These are phyloP conservation scores for Mycena rebaudengoi DNA, from an alignment of 768 basidiomycete species.

Conservation along the genomic window DNA sequence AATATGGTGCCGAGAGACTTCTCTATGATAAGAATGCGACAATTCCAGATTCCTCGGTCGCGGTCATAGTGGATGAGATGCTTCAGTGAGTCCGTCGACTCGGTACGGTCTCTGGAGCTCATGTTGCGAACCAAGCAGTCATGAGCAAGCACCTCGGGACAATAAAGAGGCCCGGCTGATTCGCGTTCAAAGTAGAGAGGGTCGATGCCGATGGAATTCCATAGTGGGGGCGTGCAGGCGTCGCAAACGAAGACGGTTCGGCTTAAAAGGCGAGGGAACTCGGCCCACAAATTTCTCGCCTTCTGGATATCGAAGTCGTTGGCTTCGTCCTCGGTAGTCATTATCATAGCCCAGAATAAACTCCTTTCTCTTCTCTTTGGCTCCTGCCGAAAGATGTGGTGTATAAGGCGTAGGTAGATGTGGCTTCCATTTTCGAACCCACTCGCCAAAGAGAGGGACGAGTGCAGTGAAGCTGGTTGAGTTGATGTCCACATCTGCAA, in stretches of 20 bases:
- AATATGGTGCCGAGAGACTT: constrained; percentile 5
- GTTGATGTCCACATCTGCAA: neutral
- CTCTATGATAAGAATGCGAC: constrained; percentile 9
- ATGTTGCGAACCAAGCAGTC: constrained; percentile 1
- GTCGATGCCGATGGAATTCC: neutral
- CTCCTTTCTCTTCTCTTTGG: neutral
- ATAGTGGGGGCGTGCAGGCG: neutral
- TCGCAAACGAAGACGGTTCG: neutral
- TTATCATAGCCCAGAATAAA: neutral
- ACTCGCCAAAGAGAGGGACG: neutral
- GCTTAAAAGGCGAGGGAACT: neutral
- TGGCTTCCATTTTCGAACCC: neutral
- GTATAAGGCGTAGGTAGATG: neutral
- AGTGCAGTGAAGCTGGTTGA: neutral
- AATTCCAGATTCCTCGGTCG: constrained; percentile 4
- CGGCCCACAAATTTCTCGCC: neutral
- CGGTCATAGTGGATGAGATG: constrained; percentile 4
- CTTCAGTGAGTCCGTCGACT: neutral
- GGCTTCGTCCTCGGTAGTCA: neutral
- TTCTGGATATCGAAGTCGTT: neutral
- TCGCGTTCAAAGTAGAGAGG: neutral
- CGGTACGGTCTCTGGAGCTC: neutral
- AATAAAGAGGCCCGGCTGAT: constrained; percentile 1
- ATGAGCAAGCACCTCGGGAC: constrained; percentile 2
- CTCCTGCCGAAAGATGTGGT: neutral